phyloP scores from a whole-genome alignment of 768 basidiomycete species.

The Tricholoma bakamatsutake region DNA sequence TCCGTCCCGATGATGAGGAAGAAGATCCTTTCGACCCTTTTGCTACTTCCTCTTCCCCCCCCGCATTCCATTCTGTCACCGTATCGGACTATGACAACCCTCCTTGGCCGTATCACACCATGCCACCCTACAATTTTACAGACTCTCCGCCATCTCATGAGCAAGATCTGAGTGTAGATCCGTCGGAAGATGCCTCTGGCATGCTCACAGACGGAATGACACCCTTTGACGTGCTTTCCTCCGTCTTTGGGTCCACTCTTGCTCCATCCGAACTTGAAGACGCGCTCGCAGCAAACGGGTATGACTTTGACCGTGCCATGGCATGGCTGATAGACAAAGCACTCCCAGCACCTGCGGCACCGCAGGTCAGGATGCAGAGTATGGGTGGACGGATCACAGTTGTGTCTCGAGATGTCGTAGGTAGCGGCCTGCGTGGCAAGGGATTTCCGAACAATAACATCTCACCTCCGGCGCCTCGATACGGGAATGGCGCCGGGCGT shows the following conservation, averaged over 20 bases:
- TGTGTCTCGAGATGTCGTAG: slow-evolving; percentile 48
- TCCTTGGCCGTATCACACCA: slow-evolving; percentile 16
- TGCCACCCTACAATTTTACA: slow-evolving; percentile 19
- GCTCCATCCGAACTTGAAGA: slow-evolving; percentile 92
- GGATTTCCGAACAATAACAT: slow-evolving; percentile 25
- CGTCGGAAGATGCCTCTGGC: slow-evolving; percentile 44
- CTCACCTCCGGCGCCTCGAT: slow-evolving; percentile 32
- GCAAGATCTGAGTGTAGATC: slow-evolving; percentile 16
- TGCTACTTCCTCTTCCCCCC: slow-evolving; percentile 41
- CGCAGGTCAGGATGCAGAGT: slow-evolving; percentile 49
- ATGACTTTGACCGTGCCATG: slow-evolving; percentile 96
- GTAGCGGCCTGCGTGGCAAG: slow-evolving; percentile 37
- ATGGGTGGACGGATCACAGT: slow-evolving; percentile 66
- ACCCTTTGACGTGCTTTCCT: slow-evolving; percentile 91
- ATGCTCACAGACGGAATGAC: slow-evolving; percentile 91
- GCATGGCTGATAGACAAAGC: slow-evolving; percentile 84
- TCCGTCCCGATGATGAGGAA: slow-evolving; percentile 63
- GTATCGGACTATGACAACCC: slow-evolving; percentile 54
- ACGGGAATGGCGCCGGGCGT: slow-evolving; percentile 37
- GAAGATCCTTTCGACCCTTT: slow-evolving; percentile 86
- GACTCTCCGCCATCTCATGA: slow-evolving; percentile 19
- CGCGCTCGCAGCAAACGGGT: slow-evolving; percentile 79
- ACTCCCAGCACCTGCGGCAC: slow-evolving; percentile 36
- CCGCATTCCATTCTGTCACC: slow-evolving; percentile 57
- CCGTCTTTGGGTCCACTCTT: slow-evolving; percentile 88